Percentiles rank a stretch among this genome's conserved stretches.
Evolutionary conservation across 768 basidiomycete genomes (phyloP).

Genomic region (Suillus plorans): DNA sequence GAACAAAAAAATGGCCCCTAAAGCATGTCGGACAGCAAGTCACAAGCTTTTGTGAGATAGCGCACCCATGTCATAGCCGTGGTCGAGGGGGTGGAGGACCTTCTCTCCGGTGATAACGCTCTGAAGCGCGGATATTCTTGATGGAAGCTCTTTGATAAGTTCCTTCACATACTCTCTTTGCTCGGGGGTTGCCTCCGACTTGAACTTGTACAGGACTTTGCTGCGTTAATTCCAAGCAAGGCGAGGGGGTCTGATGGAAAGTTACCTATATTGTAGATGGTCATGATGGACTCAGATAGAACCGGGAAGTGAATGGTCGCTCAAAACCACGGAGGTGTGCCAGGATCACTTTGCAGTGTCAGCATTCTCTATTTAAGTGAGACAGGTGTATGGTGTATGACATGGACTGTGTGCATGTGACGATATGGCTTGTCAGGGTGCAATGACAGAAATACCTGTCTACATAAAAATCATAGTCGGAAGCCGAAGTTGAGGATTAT

Average conservation of each 20-base stretch:
- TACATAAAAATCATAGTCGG: background rate
- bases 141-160: slow-evolving; percentile 5
- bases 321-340: background rate
- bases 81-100: slow-evolving; percentile 7
- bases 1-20: slow-evolving; percentile 15
- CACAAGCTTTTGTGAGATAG: background rate
- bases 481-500: background rate
- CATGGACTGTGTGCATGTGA: no score
- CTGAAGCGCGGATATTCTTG: slow-evolving; percentile 11
- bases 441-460: background rate
- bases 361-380: background rate
- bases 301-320: background rate
- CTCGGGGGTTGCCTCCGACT: slow-evolving; percentile 10
- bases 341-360: background rate
- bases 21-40: background rate
- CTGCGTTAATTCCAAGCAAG: slow-evolving; percentile 5
- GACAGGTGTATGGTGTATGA: background rate
- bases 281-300: background rate
- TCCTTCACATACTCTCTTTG: slow-evolving; percentile 11
- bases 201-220: slow-evolving; percentile 13
- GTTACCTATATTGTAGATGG: slow-evolving; percentile 1
- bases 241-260: background rate
- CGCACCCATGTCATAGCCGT: slow-evolving; percentile 14
- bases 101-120: slow-evolving; percentile 11
- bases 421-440: no score